Percentiles rank a stretch among this genome's conserved stretches.
Evolutionary conservation across 257 asterid genomes (phyloP).

Genomic region (Linderniella brevidens): DNA sequence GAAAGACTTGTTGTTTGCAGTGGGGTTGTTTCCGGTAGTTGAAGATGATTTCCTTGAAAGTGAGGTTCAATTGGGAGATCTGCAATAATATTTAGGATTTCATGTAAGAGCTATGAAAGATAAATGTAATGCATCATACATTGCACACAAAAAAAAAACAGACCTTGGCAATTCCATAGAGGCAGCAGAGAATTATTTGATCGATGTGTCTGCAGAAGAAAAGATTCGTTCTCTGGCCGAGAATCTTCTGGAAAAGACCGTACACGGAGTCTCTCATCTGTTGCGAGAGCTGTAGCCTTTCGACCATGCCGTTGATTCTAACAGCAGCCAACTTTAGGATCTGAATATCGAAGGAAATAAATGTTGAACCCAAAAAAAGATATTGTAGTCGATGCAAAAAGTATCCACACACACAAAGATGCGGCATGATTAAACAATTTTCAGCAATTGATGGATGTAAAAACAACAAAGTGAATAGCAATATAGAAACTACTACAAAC

Average conservation of each 20-base stretch:
- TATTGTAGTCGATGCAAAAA: too few relatives aligned
- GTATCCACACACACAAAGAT: too few relatives aligned
- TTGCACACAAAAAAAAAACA: constrained; percentile 8
- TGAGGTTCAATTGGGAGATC: constrained; percentile 57
- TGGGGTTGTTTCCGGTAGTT: constrained; percentile 57
- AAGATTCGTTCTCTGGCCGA: constrained; percentile 52
- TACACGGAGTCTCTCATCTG: constrained; percentile 69
- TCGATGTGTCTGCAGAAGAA: constrained; percentile 89
- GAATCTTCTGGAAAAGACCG: constrained; percentile 84
- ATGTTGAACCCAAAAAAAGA: not conserved
- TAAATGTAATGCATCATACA: constrained; percentile 1
- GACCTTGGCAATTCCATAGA: constrained; percentile 98
- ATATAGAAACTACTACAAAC: too few relatives aligned
- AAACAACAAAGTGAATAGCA: too few relatives aligned
- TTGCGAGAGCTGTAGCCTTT: constrained; percentile 81
- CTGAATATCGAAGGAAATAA: constrained; percentile 26
- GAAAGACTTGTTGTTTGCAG: constrained; percentile 56
- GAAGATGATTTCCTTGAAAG: constrained; percentile 50
- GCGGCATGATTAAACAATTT: too few relatives aligned
- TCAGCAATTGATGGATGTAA: too few relatives aligned
- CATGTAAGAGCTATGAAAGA: too few relatives aligned
- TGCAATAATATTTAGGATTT: constrained; percentile 22
- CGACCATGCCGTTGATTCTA: constrained; percentile 94
- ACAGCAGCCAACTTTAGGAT: constrained; percentile 92
- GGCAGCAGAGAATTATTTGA: constrained; percentile 92